These are phyloP conservation scores for Penicillium verhagenii DNA, from an alignment of 495 filamentous ascomycete species.

Conservation along the genomic window DNA sequence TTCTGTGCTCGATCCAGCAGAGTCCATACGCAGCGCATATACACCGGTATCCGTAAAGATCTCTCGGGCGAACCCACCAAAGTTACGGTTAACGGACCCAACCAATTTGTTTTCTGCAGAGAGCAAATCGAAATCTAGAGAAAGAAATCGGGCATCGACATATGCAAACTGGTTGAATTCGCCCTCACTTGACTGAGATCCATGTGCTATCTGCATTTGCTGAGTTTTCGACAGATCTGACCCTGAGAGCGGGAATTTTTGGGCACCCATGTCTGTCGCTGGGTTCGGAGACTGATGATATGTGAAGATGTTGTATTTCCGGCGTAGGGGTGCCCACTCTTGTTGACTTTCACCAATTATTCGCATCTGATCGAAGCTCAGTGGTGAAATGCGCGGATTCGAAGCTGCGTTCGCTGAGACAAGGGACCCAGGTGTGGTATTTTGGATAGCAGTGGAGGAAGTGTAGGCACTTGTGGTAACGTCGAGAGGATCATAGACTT, in stretches of 20 bases:
- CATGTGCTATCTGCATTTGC: conserved; percentile 42
- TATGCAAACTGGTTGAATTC: conserved; percentile 63
- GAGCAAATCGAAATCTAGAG: conserved; percentile 58
- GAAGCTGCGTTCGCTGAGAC: conserved; percentile 35
- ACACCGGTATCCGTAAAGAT: conserved; percentile 72
- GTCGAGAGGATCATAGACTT: conserved; percentile 60
- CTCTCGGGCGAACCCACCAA: conserved; percentile 66
- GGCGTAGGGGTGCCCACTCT: conserved; percentile 63
- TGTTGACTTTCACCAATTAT: conserved; percentile 68
- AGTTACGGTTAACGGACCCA: conserved; percentile 67
- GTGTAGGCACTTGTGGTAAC: conserved; percentile 27
- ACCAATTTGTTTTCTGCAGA: conserved; percentile 48
- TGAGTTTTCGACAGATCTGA: conserved; percentile 49
- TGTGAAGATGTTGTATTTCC: conserved; percentile 69
- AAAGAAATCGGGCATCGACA: conserved; percentile 56
- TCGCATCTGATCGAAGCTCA: conserved; percentile 57
- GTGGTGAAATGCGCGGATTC: conserved; percentile 49
- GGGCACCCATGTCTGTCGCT: conserved; percentile 37
- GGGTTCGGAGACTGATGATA: conserved; percentile 38
- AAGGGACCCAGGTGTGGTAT: conserved; percentile 40
- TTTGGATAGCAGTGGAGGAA: conserved; percentile 44
- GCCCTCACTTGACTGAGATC: conserved; percentile 32
- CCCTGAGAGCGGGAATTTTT: conserved; percentile 39
- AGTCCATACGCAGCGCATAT: conserved; percentile 69
- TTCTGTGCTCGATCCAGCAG: conserved; percentile 46